Percentiles rank a stretch among this genome's conserved stretches.
These are phyloP conservation scores for Leucocoprinus leucothites DNA, from an alignment of 768 basidiomycete species.

Conservation along the genomic window DNA sequence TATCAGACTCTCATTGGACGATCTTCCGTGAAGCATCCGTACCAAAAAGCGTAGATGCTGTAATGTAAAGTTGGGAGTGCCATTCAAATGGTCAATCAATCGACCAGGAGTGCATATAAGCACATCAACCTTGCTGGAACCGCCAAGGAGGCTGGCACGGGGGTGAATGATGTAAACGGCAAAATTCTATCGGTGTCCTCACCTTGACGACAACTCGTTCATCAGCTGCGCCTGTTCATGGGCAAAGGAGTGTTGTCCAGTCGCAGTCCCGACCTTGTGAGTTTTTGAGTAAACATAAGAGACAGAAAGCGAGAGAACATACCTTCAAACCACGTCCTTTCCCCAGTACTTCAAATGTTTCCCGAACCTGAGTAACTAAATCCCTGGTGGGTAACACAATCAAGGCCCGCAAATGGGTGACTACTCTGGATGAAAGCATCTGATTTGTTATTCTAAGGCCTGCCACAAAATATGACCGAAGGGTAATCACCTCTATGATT, in stretches of 20 bases:
- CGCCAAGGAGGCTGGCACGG: slow-evolving; percentile 62
- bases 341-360: slow-evolving; percentile 82
- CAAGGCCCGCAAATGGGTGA: slow-evolving; percentile 84
- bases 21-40: slow-evolving; percentile 22
- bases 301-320: slow-evolving; percentile 4
- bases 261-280: slow-evolving; percentile 68
- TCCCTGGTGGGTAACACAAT: slow-evolving; percentile 93
- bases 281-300: neutral
- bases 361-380: slow-evolving; percentile 86
- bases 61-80: slow-evolving; percentile 85
- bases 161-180: neutral
- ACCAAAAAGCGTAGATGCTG: slow-evolving; percentile 96
- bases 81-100: slow-evolving; percentile 88
- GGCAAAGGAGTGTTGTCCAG: slow-evolving; percentile 91
- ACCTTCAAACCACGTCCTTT: slow-evolving; percentile 90
- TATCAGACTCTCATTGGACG: neutral
- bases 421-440: slow-evolving; percentile 68
- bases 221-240: slow-evolving; percentile 87
- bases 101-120: slow-evolving; percentile 95
- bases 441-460: slow-evolving; percentile 25
- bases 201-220: slow-evolving; percentile 55
- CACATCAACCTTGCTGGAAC: slow-evolving; percentile 90
- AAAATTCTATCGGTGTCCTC: slow-evolving; percentile 15
- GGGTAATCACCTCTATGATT: slow-evolving; percentile 68
- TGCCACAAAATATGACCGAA: neutral